phyloP scores from a whole-genome alignment of 2,329 filamentous ascomycete genomes.

The Ophiostoma novo-ulmi region DNA sequence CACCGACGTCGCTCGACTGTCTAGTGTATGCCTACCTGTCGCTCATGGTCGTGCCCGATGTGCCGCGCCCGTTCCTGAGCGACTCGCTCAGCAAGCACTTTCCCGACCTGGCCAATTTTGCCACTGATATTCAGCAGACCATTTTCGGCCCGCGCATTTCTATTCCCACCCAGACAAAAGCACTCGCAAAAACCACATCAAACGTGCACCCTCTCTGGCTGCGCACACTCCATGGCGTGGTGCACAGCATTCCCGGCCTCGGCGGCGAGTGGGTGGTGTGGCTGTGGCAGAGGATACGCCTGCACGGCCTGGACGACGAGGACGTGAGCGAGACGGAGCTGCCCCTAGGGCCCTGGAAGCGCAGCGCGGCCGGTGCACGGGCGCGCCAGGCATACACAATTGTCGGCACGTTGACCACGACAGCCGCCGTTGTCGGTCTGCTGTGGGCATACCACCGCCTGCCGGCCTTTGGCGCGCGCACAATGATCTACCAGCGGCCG shows the following conservation, averaged over 20 bases:
- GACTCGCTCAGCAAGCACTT: constrained; percentile 28
- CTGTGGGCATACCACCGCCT: constrained; percentile 39
- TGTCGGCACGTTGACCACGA: constrained; percentile 37
- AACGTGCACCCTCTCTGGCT: constrained; percentile 24
- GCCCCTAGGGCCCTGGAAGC: constrained; percentile 27
- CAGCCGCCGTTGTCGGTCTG: constrained; percentile 37
- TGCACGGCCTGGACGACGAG: constrained; percentile 27
- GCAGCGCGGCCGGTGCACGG: constrained; percentile 19
- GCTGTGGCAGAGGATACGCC: constrained; percentile 28
- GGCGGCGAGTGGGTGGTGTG: constrained; percentile 36
- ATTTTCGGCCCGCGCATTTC: constrained; percentile 15
- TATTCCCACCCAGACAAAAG: background rate
- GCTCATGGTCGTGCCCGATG: constrained; percentile 53
- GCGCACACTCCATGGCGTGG: constrained; percentile 33
- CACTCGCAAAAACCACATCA: background rate
- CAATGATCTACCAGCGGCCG: constrained; percentile 41
- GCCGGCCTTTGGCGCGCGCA: constrained; percentile 43
- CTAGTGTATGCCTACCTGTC: constrained; percentile 73
- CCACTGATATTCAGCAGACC: constrained; percentile 23
- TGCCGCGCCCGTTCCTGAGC: constrained; percentile 36
- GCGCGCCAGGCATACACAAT: constrained; percentile 33
- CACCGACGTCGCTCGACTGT: constrained; percentile 65
- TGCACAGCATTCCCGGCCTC: constrained; percentile 34
- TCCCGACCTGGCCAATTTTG: constrained; percentile 25
- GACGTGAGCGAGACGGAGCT: background rate